Percentiles rank a stretch among this genome's conserved stretches.
These are phyloP conservation scores for Ajuga reptans DNA, from an alignment of 305 asterid species.

Conservation along the genomic window DNA sequence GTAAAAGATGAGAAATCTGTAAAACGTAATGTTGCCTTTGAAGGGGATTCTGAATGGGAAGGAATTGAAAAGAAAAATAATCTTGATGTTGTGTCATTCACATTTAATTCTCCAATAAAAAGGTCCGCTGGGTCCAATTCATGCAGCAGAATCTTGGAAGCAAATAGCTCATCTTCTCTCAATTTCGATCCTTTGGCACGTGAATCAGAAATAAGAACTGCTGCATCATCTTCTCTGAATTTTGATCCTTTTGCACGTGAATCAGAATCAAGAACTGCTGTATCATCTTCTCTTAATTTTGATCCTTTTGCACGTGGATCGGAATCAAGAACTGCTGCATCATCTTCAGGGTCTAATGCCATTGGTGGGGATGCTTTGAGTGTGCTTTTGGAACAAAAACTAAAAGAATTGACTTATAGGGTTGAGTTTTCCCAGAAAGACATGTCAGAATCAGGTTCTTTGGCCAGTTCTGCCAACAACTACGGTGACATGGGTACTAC, in stretches of 20 bases:
- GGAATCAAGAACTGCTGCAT: conserved; percentile 31
- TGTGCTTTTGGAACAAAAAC: conserved; percentile 81
- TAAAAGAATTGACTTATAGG: conserved; percentile 72
- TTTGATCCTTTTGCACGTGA: conserved; percentile 30
- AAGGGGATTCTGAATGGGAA: conserved; percentile 53
- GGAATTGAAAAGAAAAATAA: conserved; percentile 47
- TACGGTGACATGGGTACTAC: conserved; percentile 29
- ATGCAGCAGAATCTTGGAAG: conserved; percentile 33
- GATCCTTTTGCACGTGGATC: conserved; percentile 32
- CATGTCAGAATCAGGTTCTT: conserved; percentile 32
- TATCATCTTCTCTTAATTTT: conserved; percentile 26
- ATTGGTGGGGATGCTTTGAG: conserved; percentile 74
- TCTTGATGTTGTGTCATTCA: conserved; percentile 85
- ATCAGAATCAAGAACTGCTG: conserved; percentile 31
- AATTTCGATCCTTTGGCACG: conserved; percentile 28
- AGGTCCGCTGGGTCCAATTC: conserved; percentile 45
- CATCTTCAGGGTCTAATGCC: conserved; percentile 41
- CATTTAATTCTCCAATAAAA: conserved; percentile 91
- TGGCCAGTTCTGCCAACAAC: conserved; percentile 34
- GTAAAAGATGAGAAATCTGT: conserved; percentile 46
- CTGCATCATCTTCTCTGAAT: conserved; percentile 27
- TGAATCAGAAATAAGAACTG: conserved; percentile 37
- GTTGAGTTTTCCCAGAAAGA: conserved; percentile 59
- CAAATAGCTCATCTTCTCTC: conserved; percentile 28
- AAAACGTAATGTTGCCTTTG: conserved; percentile 49